Conservation (phyloP, 441 rosid species). For the Bruguiera hainesii region DNA sequence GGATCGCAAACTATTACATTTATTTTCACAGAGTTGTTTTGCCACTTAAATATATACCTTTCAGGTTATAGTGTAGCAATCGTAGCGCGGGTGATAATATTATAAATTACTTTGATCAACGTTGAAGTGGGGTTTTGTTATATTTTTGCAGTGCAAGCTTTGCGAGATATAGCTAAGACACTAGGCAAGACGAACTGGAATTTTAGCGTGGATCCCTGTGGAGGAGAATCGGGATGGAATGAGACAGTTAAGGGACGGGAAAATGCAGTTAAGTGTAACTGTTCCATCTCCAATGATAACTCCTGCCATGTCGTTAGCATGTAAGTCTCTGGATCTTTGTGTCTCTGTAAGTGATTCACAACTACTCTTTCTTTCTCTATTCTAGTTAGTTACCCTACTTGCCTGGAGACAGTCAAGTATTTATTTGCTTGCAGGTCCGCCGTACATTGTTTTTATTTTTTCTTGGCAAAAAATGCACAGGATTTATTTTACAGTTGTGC, state of each 20-base stretch:
- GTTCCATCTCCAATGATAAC: slow-evolving; percentile 30
- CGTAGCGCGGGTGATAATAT: neutral
- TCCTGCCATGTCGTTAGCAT: slow-evolving; percentile 50
- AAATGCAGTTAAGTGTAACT: slow-evolving; percentile 39
- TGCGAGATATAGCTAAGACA: slow-evolving; percentile 33
- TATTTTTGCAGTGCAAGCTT: slow-evolving; percentile 34
- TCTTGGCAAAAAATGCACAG: no score
- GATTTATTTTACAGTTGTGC: no score
- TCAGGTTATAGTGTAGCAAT: no score
- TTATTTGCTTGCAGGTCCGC: no score
- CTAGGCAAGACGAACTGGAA: slow-evolving; percentile 46
- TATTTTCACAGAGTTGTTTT: neutral
- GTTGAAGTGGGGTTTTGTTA: no score
- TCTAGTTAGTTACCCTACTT: no score
- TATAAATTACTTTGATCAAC: no score
- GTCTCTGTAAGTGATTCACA: no score
- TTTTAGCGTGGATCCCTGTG: slow-evolving; percentile 53
- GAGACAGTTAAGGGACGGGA: neutral
- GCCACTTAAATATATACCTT: no score
- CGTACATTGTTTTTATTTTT: no score
- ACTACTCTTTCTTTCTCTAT: neutral
- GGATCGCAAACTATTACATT: no score
- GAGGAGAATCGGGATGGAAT: slow-evolving; percentile 33
- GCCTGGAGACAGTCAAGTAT: no score
- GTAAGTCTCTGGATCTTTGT: slow-evolving; percentile 23